Evolutionary conservation across 495 filamentous ascomycete species (phyloP).

Genomic region (Xylaria curta): DNA sequence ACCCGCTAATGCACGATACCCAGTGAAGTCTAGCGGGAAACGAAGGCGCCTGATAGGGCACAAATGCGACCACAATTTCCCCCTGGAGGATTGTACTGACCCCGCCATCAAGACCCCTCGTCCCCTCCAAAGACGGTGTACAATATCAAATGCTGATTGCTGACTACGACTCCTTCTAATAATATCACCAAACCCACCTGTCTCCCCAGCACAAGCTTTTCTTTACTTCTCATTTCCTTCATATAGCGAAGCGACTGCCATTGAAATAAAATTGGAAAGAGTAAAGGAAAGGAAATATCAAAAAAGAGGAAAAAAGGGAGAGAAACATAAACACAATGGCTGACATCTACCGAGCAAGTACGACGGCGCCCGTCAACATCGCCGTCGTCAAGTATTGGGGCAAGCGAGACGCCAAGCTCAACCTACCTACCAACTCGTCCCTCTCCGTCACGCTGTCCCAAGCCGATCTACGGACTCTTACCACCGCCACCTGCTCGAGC

Average conservation of each 20-base stretch:
- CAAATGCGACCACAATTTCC: not conserved
- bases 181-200: not conserved
- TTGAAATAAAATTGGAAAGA: not conserved
- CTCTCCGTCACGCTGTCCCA: constrained; percentile 96
- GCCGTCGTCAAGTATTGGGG: constrained; percentile 99
- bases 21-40: not conserved
- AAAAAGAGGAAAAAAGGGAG: not conserved
- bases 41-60: constrained; percentile 11
- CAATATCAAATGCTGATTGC: constrained; percentile 24
- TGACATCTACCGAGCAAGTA: constrained; percentile 85
- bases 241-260: constrained; percentile 5
- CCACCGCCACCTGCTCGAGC: constrained; percentile 89
- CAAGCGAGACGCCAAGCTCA: constrained; percentile 89
- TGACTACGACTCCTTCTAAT: constrained; percentile 21
- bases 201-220: not conserved
- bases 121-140: constrained; percentile 11
- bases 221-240: not conserved
- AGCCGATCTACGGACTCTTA: constrained; percentile 90
- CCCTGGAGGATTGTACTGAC: constrained; percentile 6
- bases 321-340: constrained; percentile 46
- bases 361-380: constrained; percentile 97
- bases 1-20: not conserved
- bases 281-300: not conserved
- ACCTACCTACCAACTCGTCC: constrained; percentile 97
- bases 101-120: constrained; percentile 24